These are phyloP conservation scores for Eucalyptus marginata DNA, from an alignment of 345 rosid species.

Conservation along the genomic window DNA sequence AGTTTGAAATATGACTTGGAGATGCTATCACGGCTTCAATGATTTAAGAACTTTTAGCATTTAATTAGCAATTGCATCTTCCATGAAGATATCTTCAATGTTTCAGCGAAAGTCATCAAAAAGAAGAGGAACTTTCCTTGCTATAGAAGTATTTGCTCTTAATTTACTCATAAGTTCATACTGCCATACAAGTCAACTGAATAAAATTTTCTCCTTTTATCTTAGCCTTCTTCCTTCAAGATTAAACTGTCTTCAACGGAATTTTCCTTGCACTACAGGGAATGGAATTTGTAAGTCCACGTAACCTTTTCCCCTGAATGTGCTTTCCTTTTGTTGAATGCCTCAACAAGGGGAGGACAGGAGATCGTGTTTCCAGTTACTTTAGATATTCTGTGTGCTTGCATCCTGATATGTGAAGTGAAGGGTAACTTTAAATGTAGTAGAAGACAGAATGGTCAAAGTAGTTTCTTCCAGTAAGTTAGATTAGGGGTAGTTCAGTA, in stretches of 20 bases:
- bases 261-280: slow-evolving; percentile 47
- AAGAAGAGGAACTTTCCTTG: background rate
- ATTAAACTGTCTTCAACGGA: slow-evolving; percentile 53
- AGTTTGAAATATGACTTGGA: background rate
- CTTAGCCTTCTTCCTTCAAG: slow-evolving; percentile 29
- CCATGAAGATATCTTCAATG: background rate
- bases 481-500: background rate
- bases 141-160: background rate
- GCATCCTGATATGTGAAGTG: background rate
- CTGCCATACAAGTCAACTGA: background rate
- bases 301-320: fast-evolving
- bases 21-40: fast-evolving
- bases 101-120: background rate
- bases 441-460: fast-evolving
- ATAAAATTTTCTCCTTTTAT: background rate
- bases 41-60: fast-evolving
- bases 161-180: fast-evolving
- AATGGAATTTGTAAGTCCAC: slow-evolving; percentile 34
- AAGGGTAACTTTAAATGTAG: background rate
- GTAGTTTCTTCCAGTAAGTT: background rate
- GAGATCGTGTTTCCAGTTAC: background rate
- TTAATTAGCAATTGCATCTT: background rate
- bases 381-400: fast-evolving
- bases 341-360: background rate
- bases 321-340: background rate